Conservation (phyloP, 108 stramenopile species). For the Nitzschia sp. region DNA sequence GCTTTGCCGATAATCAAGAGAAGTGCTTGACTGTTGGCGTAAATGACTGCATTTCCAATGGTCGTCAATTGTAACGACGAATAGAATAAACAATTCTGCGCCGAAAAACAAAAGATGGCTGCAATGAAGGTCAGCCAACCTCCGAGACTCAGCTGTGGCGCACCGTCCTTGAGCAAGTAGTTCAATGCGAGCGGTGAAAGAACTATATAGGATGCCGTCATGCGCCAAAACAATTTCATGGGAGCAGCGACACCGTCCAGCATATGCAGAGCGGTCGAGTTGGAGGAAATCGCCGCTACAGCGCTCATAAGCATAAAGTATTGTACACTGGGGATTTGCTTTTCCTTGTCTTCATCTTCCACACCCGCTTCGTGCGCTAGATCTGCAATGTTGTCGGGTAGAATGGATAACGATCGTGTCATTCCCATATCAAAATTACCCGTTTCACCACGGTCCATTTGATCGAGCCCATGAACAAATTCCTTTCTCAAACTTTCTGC, state of each 20-base stretch:
- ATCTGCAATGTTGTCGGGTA: conserved; percentile 36
- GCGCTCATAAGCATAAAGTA: conserved; percentile 50
- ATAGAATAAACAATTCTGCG: conserved; percentile 43
- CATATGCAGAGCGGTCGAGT: conserved; percentile 22
- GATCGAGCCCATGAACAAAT: conserved; percentile 19
- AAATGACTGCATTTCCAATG: conserved; percentile 61
- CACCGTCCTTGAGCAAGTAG: conserved; percentile 32
- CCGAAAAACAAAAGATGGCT: conserved; percentile 46
- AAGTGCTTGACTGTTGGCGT: conserved; percentile 50
- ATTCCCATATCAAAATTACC: conserved; percentile 35
- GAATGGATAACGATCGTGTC: conserved; percentile 32
- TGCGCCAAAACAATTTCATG: conserved; percentile 65
- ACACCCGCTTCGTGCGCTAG: conserved; percentile 24
- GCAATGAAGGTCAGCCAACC: conserved; percentile 50
- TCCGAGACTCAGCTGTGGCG: conserved; percentile 39
- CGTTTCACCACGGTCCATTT: conserved; percentile 25
- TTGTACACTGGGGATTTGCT: neutral
- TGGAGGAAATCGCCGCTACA: conserved; percentile 35
- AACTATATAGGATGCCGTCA: conserved; percentile 39
- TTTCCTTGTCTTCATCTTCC: neutral
- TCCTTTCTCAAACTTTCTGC: neutral
- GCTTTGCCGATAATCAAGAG: conserved; percentile 52
- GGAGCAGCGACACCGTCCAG: conserved; percentile 47
- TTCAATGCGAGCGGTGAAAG: conserved; percentile 30
- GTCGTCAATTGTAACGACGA: conserved; percentile 52